These are phyloP conservation scores for Polygonum maritimum DNA, from an alignment of 148 eudicot genomes.

Conservation along the genomic window DNA sequence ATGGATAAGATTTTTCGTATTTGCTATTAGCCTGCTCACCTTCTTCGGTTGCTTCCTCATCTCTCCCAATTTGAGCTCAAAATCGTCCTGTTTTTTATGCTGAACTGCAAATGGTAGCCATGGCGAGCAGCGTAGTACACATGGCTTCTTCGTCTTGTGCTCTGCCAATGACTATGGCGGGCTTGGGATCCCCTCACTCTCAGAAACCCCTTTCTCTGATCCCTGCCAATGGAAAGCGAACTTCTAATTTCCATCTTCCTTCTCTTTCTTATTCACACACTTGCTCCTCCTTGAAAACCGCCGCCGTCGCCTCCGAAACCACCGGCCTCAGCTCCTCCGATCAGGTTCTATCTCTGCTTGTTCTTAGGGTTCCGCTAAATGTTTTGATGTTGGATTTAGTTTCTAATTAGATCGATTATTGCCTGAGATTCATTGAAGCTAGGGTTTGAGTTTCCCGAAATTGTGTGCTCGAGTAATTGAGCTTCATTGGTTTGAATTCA, in stretches of 20 bases:
- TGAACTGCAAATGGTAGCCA: background rate
- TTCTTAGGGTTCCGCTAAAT: background rate
- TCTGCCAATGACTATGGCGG: background rate
- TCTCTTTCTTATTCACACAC: slow-evolving; percentile 12
- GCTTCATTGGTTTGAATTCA: background rate
- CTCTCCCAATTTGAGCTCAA: background rate
- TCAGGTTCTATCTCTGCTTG: slow-evolving; percentile 18
- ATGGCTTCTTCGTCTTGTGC: background rate
- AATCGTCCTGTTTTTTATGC: background rate
- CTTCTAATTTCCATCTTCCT: slow-evolving; percentile 6
- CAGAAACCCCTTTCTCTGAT: background rate
- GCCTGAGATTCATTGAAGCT: background rate
- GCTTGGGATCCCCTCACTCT: background rate
- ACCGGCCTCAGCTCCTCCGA: slow-evolving; percentile 21
- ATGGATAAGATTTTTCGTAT: slow-evolving; percentile 5
- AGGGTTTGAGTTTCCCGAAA: background rate
- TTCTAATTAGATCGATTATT: background rate
- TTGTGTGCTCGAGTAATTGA: background rate
- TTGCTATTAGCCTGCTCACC: background rate
- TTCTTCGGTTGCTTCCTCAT: background rate
- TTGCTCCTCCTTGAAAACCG: slow-evolving; percentile 1
- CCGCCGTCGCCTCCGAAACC: slow-evolving; percentile 30
- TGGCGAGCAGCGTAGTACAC: background rate
- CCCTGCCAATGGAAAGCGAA: slow-evolving; percentile 1
- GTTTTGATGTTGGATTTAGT: background rate